These are phyloP conservation scores for Phytophthora rubi DNA, from an alignment of 352 stramenopile species.

Conservation along the genomic window DNA sequence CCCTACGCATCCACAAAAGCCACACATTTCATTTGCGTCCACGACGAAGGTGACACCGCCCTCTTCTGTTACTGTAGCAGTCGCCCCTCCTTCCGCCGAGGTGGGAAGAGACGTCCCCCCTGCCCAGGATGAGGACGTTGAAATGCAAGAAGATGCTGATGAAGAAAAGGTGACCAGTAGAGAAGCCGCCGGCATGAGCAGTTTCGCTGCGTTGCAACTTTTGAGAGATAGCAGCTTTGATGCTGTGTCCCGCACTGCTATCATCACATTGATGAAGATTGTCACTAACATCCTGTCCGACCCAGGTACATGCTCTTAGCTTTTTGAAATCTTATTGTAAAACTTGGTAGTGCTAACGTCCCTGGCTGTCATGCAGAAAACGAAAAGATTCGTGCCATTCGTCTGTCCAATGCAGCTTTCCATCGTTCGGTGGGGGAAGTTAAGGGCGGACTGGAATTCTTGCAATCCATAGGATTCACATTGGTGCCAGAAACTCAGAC, in stretches of 20 bases:
- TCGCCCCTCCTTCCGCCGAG: background rate
- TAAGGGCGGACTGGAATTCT: constrained; percentile 75
- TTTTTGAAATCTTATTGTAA: background rate
- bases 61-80: background rate
- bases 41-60: background rate
- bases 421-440: constrained; percentile 69
- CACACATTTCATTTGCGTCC: constrained; percentile 28
- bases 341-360: background rate
- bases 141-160: constrained; percentile 49
- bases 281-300: constrained; percentile 85
- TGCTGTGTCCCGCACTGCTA: constrained; percentile 57
- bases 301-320: constrained; percentile 48
- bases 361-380: constrained; percentile 53
- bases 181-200: constrained; percentile 37
- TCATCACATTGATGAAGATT: constrained; percentile 87
- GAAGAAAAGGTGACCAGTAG: background rate
- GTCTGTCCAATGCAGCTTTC: constrained; percentile 80
- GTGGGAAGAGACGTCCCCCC: background rate
- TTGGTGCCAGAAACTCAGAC: constrained; percentile 56
- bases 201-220: constrained; percentile 70
- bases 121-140: constrained; percentile 42
- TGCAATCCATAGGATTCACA: constrained; percentile 70
- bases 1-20: constrained; percentile 5
- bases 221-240: constrained; percentile 84
- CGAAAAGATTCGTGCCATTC: constrained; percentile 83